phyloP scores from a whole-genome alignment of 306 rosid species.

The Macrotyloma uniflorum region DNA sequence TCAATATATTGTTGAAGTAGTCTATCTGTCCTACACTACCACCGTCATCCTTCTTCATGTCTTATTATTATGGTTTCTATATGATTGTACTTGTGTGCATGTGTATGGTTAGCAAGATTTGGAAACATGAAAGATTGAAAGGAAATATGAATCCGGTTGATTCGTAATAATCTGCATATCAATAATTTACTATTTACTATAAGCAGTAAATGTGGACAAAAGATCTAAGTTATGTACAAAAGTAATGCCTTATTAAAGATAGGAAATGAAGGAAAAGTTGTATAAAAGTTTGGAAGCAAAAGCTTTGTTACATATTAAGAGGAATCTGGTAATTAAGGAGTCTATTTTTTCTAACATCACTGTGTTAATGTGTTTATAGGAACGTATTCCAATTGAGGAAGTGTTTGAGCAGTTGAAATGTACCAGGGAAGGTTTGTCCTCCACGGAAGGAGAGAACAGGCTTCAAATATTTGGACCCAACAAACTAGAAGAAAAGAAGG shows the following conservation, averaged over 20 bases:
- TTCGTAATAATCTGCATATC: neutral
- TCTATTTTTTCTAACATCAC: conserved; percentile 19
- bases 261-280: neutral
- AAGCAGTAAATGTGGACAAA: neutral
- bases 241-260: neutral
- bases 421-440: conserved; percentile 70
- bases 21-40: neutral
- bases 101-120: neutral
- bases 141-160: neutral
- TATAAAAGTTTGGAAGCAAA: neutral
- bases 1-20: conserved; percentile 1
- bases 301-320: neutral
- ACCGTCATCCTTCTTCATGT: neutral
- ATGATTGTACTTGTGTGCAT: neutral
- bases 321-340: neutral
- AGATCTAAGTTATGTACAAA: neutral
- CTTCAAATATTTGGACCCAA: conserved; percentile 94
- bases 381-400: conserved; percentile 91
- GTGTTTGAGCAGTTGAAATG: conserved; percentile 96
- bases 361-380: conserved; percentile 60
- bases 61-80: neutral
- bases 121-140: neutral
- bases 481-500: conserved; percentile 99
- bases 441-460: conserved; percentile 74
- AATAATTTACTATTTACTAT: neutral